Evolutionary conservation across 805 yeast genomes (phyloP).

Genomic region (Schizosaccharomyces pombe): DNA sequence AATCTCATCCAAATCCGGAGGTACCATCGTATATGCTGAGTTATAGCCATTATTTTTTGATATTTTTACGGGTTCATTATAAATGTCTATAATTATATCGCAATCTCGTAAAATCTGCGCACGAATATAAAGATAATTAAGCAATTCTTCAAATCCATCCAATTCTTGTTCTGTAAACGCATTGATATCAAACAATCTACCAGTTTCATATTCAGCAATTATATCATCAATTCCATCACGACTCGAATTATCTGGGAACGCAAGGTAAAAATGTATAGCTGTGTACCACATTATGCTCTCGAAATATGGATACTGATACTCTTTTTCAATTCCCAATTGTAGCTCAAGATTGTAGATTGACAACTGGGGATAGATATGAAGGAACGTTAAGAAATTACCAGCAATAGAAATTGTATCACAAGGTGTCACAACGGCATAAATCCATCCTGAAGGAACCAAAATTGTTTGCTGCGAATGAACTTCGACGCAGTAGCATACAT

Average conservation of each 20-base stretch:
- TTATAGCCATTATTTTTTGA: neutral
- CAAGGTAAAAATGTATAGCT: slow-evolving; percentile 21
- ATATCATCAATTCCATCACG: neutral
- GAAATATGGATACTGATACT: slow-evolving; percentile 60
- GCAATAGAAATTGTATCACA: slow-evolving; percentile 63
- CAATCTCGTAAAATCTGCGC: neutral
- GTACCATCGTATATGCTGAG: neutral
- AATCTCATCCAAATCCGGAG: neutral
- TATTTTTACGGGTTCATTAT: neutral
- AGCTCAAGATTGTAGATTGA: slow-evolving; percentile 38
- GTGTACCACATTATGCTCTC: slow-evolving; percentile 46
- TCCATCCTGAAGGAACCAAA: slow-evolving; percentile 78
- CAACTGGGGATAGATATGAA: slow-evolving; percentile 40
- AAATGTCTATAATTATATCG: neutral
- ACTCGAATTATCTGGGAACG: neutral
- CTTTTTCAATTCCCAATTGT: slow-evolving; percentile 45
- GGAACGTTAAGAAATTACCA: slow-evolving; percentile 57
- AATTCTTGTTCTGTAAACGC: neutral
- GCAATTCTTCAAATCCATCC: neutral
- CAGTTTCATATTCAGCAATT: neutral
- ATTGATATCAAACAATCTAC: neutral
- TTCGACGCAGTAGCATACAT: slow-evolving; percentile 31
- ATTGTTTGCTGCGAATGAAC: slow-evolving; percentile 45
- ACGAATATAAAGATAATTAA: neutral
- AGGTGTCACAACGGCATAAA: slow-evolving; percentile 73